phyloP scores from a whole-genome alignment of 495 filamentous ascomycete genomes.

The Neurospora discreta region DNA sequence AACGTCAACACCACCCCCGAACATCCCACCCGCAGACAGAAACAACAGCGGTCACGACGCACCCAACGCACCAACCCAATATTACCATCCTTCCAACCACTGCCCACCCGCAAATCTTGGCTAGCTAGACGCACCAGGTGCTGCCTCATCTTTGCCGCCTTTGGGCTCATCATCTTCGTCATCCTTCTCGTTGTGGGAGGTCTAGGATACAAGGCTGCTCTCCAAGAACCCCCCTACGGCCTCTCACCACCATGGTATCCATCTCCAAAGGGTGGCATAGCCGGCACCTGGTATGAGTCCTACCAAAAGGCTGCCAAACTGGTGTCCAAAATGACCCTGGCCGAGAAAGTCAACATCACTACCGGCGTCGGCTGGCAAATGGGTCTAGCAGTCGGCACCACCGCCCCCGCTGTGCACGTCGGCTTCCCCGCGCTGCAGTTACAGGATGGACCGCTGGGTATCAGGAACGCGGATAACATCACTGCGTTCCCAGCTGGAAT shows the following conservation, averaged over 20 bases:
- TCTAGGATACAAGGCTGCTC: conserved; percentile 32
- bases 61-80: not conserved
- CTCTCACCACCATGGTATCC: conserved; percentile 76
- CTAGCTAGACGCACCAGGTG: conserved; percentile 24
- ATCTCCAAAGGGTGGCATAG: conserved; percentile 68
- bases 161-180: conserved; percentile 21
- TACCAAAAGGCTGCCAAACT: conserved; percentile 72
- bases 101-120: conserved; percentile 12
- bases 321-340: conserved; percentile 71
- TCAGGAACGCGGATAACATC: conserved; percentile 50
- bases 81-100: not conserved
- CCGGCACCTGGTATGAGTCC: conserved; percentile 58
- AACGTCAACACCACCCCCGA: conserved; percentile 35
- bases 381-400: conserved; percentile 87
- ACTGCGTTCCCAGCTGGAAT: conserved; percentile 60
- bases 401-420: conserved; percentile 55
- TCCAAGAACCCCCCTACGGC: conserved; percentile 34
- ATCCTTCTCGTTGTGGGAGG: conserved; percentile 26
- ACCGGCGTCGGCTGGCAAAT: conserved; percentile 88
- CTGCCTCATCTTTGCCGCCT: conserved; percentile 19
- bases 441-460: conserved; percentile 73
- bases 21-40: conserved; percentile 20
- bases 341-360: conserved; percentile 91
- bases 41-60: conserved; percentile 4
- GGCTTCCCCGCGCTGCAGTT: conserved; percentile 79